Evolutionary conservation across 306 rosid genomes (phyloP).

Genomic region (Quercus agrifolia): DNA sequence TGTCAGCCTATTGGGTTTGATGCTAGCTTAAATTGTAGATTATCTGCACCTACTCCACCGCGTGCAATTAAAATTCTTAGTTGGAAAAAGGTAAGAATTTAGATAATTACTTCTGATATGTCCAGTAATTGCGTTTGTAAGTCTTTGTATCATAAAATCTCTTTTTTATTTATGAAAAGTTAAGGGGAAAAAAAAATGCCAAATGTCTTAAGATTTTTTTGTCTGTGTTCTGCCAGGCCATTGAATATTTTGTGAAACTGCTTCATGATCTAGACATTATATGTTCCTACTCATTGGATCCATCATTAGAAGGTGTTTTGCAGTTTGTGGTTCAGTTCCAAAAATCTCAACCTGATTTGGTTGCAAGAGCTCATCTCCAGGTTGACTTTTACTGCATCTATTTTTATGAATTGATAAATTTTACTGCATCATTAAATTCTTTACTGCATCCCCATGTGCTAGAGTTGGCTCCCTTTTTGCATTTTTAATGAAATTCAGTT

Average conservation of each 20-base stretch:
- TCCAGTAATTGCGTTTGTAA: neutral
- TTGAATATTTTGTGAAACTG: conserved; percentile 83
- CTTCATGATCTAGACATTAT: conserved; percentile 68
- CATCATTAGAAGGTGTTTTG: conserved; percentile 68
- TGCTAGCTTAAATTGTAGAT: conserved; percentile 79
- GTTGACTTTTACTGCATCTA: conserved; percentile 33
- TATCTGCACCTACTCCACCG: conserved; percentile 97
- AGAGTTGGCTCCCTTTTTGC: too few species aligned
- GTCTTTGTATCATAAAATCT: conserved; percentile 17
- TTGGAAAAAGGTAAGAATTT: conserved; percentile 64
- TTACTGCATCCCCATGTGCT: too few species aligned
- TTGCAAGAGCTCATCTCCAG: conserved; percentile 97
- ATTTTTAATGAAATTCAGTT: too few species aligned
- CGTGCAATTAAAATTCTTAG: conserved; percentile 72
- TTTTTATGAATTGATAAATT: conserved; percentile 9
- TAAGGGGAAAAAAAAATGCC: neutral
- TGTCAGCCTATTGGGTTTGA: conserved; percentile 91
- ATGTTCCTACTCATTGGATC: conserved; percentile 69
- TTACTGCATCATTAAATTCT: too few species aligned
- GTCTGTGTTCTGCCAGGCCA: conserved; percentile 57
- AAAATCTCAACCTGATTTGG: conserved; percentile 88
- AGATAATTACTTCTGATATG: conserved; percentile 11
- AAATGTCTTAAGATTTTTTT: neutral
- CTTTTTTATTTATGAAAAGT: neutral
- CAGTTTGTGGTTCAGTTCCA: conserved; percentile 86